Percentiles rank a stretch among this genome's conserved stretches.
Conservation (phyloP, 306 rosid genomes). For the Abrus pulchellus region DNA sequence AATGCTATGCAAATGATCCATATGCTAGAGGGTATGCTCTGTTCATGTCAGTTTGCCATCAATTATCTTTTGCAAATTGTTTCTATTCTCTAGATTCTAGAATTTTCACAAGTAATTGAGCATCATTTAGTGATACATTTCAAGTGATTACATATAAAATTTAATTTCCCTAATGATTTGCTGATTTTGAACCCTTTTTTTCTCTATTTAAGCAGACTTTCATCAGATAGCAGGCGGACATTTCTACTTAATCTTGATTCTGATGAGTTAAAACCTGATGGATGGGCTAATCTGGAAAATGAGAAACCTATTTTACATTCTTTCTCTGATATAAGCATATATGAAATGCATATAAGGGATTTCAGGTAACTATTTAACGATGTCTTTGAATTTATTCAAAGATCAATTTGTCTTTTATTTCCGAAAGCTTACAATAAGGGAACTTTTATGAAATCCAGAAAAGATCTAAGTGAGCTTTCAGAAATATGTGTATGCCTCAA, state of each 20-base stretch:
- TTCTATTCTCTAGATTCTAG: slow-evolving; percentile 44
- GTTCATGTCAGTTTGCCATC: slow-evolving; percentile 46
- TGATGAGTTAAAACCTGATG: slow-evolving; percentile 73
- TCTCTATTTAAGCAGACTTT: slow-evolving; percentile 71
- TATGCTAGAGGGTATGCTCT: slow-evolving; percentile 92
- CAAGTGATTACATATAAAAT: slow-evolving; percentile 12
- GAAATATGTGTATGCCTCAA: slow-evolving; percentile 19
- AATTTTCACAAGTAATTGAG: slow-evolving; percentile 16
- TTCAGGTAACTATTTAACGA: slow-evolving; percentile 68
- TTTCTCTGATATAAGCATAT: slow-evolving; percentile 87
- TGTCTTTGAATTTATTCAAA: slow-evolving; percentile 32
- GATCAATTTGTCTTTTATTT: slow-evolving; percentile 31
- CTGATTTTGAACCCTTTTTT: slow-evolving; percentile 42
- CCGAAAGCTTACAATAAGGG: neutral
- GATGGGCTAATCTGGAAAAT: slow-evolving; percentile 78
- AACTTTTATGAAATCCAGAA: slow-evolving; percentile 36
- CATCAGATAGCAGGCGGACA: slow-evolving; percentile 78
- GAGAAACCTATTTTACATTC: slow-evolving; percentile 74
- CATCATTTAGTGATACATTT: slow-evolving; percentile 1
- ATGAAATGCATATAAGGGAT: slow-evolving; percentile 91
- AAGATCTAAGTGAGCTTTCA: slow-evolving; percentile 32
- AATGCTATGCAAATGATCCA: slow-evolving; percentile 89
- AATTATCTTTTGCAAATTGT: slow-evolving; percentile 49
- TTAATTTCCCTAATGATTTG: slow-evolving; percentile 19
- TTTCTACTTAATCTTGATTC: slow-evolving; percentile 71